Evolutionary conservation across 371 early-diverging fungal genomes (phyloP), one percentile per base, ranked within the genome.

Genomic region (Apophysomyces sp.): DNA sequence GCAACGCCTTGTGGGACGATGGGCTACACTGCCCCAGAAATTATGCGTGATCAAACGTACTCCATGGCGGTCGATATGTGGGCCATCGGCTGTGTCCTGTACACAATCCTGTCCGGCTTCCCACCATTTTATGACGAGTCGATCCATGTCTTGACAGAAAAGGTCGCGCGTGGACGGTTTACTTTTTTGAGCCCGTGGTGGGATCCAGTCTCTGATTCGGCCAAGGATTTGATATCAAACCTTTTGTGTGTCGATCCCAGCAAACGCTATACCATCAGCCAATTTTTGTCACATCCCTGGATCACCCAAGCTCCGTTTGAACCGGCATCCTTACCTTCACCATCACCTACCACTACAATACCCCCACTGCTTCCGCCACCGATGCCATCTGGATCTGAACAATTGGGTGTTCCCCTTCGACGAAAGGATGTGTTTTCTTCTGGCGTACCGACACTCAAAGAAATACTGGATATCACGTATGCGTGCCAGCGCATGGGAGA

Each of bases 1-100:
- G 85, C 82, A 81, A 94, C 96, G 5, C 96, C 96, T 2, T 94
- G 94, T 68, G 96, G 96, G 9, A 95, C 96, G 8, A 89, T 92
- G 1, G 94, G 94, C 18, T 94, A 94, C 61, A 93, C 97, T 4
- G 96, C 96, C 4, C 96, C 96, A 16, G 96, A 95, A 70, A 92
- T 94, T 34, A 86, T 95, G 40, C 84, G 84, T 40, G 91, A 92
- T 68, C 86, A 92, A 65, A 76, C 87, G 6, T 92, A 94, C 68
- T 88, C 89, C 52, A 91, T 89, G 72, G 84, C 89, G 15, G 95
- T 95, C 9, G 96, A 96, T 71, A 89, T 94, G 88, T 96, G 97
- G 97, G 92, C 95, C 15, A 82, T 95, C 49, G 97, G 97, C 34
- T 95, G 94, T 69, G 93, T 96, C 49, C 82, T 95, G 4, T 96